These are phyloP conservation scores for Choiromyces venosus DNA, from an alignment of 495 filamentous ascomycete species.

Conservation along the genomic window DNA sequence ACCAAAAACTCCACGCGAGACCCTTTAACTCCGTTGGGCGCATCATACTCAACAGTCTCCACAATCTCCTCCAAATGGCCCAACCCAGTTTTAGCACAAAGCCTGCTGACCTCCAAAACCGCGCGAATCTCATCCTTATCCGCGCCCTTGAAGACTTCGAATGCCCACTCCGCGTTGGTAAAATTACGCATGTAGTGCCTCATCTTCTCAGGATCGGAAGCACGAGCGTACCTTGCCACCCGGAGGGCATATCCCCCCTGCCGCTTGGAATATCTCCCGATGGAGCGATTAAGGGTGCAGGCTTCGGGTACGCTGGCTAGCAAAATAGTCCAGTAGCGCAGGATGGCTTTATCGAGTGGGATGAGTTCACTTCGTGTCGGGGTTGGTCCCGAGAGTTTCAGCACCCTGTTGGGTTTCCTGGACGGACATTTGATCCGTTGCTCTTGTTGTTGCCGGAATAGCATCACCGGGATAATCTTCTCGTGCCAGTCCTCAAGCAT, in stretches of 20 bases:
- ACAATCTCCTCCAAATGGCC: neutral
- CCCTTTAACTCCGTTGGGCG: neutral
- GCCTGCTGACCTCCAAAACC: neutral
- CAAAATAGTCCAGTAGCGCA: neutral
- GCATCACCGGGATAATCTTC: neutral
- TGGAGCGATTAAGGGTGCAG: neutral
- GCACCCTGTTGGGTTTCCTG: neutral
- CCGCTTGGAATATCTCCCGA: neutral
- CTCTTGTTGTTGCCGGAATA: neutral
- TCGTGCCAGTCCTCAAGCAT: neutral
- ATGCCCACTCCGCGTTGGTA: neutral
- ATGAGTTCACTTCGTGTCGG: neutral
- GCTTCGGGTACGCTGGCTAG: neutral
- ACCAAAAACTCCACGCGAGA: neutral
- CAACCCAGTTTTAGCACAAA: neutral
- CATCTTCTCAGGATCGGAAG: neutral
- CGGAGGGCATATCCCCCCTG: neutral
- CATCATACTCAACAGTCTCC: neutral
- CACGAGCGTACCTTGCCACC: neutral
- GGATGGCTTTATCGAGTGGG: neutral
- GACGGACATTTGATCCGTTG: neutral
- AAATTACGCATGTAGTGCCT: neutral
- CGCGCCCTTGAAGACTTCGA: neutral
- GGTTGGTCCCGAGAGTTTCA: neutral
- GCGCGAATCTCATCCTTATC: neutral